Evolutionary conservation across 1,284 basidiomycete species (phyloP).

Genomic region (Exobasidium rhododendri): DNA sequence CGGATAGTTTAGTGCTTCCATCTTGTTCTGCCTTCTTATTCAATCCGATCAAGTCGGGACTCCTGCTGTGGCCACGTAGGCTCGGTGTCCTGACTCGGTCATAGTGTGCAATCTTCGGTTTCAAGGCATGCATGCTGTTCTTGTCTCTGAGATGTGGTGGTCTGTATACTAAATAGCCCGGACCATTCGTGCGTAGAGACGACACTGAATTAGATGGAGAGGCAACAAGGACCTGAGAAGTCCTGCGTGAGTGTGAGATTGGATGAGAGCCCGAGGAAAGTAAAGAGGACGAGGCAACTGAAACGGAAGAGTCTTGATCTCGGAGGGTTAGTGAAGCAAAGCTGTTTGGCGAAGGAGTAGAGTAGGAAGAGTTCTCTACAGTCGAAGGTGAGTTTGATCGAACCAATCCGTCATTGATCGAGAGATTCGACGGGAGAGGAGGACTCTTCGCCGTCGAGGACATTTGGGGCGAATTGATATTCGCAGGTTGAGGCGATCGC

Average conservation of each 20-base stretch:
- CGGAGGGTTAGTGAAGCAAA: neutral
- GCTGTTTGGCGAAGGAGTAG: slow-evolving; percentile 1
- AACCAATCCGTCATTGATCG: neutral
- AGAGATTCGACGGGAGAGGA: neutral
- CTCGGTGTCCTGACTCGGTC: slow-evolving; percentile 42
- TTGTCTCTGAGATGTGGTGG: slow-evolving; percentile 39
- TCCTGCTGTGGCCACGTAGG: slow-evolving; percentile 34
- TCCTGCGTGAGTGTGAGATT: slow-evolving; percentile 4
- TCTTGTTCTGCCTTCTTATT: neutral
- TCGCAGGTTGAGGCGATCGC: neutral
- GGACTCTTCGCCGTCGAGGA: neutral
- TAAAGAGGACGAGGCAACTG: slow-evolving; percentile 6
- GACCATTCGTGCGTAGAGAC: neutral
- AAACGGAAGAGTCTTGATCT: slow-evolving; percentile 2
- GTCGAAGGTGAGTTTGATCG: neutral
- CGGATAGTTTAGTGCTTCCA: neutral
- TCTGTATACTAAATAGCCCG: slow-evolving; percentile 27
- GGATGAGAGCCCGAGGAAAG: neutral
- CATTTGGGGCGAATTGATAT: neutral
- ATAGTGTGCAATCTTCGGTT: slow-evolving; percentile 39
- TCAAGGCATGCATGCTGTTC: slow-evolving; percentile 28
- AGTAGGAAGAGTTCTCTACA: neutral
- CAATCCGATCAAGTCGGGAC: slow-evolving; percentile 29
- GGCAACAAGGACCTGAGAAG: slow-evolving; percentile 4
- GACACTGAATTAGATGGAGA: slow-evolving; percentile 3